Conservation (phyloP, 208 protist species). For the Trypanosomatidae sp. region DNA sequence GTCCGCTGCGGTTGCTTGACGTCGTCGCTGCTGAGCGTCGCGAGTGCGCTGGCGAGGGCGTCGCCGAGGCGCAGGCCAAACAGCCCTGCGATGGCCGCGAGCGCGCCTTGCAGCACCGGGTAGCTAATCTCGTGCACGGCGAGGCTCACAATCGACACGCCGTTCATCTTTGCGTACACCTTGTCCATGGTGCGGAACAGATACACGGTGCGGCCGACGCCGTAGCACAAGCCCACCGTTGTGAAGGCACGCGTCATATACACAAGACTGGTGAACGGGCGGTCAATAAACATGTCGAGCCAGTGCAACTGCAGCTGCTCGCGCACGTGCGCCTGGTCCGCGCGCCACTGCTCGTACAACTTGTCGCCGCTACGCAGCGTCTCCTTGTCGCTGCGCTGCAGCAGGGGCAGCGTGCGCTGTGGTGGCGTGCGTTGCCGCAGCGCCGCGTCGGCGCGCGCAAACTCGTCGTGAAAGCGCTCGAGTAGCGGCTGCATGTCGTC, state of each 20-base stretch:
- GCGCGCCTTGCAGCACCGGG: conserved; percentile 44
- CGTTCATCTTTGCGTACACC: conserved; percentile 78
- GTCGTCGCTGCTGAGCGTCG: conserved; percentile 11
- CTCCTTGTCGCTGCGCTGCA: too few relatives aligned
- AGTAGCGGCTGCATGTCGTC: conserved; percentile 57
- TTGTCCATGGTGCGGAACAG: conserved; percentile 86
- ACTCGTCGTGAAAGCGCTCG: conserved; percentile 28
- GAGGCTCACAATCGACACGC: conserved; percentile 42
- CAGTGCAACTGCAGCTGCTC: conserved; percentile 66
- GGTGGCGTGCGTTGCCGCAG: conserved; percentile 20
- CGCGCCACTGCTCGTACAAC: conserved; percentile 61
- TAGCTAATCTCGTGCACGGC: conserved; percentile 47
- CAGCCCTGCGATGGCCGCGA: conserved; percentile 20
- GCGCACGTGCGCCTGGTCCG: conserved; percentile 33
- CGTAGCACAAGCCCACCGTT: conserved; percentile 62
- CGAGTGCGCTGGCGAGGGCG: conserved; percentile 13
- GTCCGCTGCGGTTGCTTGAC: conserved; percentile 31
- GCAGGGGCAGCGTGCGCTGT: too few relatives aligned
- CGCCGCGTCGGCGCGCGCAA: conserved; percentile 28
- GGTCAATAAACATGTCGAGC: conserved; percentile 68
- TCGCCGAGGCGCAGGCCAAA: conserved; percentile 43
- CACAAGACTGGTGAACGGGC: conserved; percentile 19
- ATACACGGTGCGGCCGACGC: conserved; percentile 48
- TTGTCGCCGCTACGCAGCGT: conserved; percentile 72
- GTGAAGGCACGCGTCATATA: conserved; percentile 56